Evolutionary conservation across 1,139 yeast species (phyloP), one percentile per base, ranked within the genome.

Genomic region (Chernovozyma sophiae-reginae): DNA sequence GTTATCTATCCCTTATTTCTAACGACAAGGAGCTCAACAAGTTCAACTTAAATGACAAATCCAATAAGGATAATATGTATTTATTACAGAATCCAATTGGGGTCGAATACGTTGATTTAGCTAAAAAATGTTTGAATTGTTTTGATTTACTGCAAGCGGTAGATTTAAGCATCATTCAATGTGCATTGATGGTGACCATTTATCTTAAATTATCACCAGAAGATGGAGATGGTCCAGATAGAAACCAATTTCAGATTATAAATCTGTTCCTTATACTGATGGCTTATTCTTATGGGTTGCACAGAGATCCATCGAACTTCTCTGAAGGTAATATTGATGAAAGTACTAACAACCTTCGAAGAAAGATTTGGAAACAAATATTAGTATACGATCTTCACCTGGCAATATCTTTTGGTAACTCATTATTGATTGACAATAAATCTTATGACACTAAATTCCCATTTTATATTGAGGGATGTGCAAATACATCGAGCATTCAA

Each of bases 351-450:
- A 59, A 59, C 39, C 48, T 62, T 14, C 62, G 66, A 53, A 57
- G 79, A 45, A 72, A 70, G 40, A 56, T 72, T 2, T 74, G 79
- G 79, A 63, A 63, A 43, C 57, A 60, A 24, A 48, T 74, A 24
- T 53, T 62, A 12, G 44, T 57, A 3, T 43, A 58, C 32, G 74
- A 68, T 43, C 41, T 52, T 4, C 47, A 46, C 29, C 64, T 58
- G 38, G 52, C 68, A 37, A 49, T 58, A 34, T 56, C 55, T 19
- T 53, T 61, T 32, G 78, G 79, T 1, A 64, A 60, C 31, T 65
- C 74, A 0, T 46, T 58, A 16, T 40, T 56, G 15, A 52, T 61
- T 6, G 49, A 50, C 37, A 49, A 48, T 0, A 56, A 54, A 13
- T 53, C 52, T 34, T 62, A 43, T 42, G 72, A 68, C 39, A 63